Conservation (phyloP, 305 asterid species). For the Rubia peregrina region DNA sequence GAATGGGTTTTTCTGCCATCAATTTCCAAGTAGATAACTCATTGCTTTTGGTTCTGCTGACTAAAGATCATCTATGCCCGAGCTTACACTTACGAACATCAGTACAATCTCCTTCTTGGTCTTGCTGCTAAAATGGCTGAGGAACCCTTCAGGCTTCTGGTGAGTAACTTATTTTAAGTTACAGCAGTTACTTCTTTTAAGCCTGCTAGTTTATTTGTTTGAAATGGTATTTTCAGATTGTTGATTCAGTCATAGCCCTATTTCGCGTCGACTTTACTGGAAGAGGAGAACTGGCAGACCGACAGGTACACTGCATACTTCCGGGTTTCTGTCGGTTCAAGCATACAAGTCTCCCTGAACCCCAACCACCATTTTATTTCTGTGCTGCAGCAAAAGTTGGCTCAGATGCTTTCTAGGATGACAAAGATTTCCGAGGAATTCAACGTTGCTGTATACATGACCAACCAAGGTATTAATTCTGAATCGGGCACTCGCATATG, state of each 20-base stretch:
- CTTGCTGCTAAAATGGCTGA: conserved; percentile 99
- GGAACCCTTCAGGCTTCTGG: conserved; percentile 95
- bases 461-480: conserved; percentile 65
- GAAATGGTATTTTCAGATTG: conserved; percentile 30
- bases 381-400: conserved; percentile 83
- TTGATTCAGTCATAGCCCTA: conserved; percentile 91
- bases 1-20: background rate
- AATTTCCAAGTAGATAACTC: conserved; percentile 3
- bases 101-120: conserved; percentile 90
- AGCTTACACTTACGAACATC: conserved; percentile 97
- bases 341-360: conserved; percentile 5
- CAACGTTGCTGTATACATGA: conserved; percentile 95
- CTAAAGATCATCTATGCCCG: conserved; percentile 90
- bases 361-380: conserved; percentile 11
- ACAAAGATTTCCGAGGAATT: conserved; percentile 92
- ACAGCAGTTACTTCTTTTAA: background rate
- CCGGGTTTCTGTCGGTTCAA: background rate
- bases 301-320: conserved; percentile 50
- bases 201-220: conserved; percentile 15
- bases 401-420: conserved; percentile 95
- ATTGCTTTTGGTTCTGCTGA: conserved; percentile 7
- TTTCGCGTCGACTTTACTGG: conserved; percentile 97
- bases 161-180: conserved; percentile 25
- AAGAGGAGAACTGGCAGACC: conserved; percentile 96
- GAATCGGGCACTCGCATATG: background rate